Evolutionary conservation across 768 basidiomycete species (phyloP).

Genomic region (Panellus pusillus): DNA sequence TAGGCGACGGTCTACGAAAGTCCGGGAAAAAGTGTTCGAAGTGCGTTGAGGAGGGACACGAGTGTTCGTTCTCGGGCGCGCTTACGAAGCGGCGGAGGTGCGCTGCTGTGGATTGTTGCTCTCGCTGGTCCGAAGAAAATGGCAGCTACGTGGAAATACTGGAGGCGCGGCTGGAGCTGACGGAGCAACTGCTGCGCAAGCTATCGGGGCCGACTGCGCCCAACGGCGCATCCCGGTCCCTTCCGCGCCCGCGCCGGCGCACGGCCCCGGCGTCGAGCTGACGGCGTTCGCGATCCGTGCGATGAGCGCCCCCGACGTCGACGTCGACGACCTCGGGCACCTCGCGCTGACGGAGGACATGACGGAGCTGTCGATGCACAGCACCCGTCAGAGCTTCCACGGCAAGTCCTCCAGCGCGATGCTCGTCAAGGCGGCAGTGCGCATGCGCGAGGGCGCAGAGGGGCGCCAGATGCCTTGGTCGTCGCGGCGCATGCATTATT

Average conservation of each 20-base stretch:
- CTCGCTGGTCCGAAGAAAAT: too few relatives aligned
- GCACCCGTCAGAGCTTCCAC: constrained; percentile 1
- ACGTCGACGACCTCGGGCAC: not conserved
- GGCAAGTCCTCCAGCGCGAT: constrained; percentile 1
- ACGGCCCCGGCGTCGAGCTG: constrained; percentile 8
- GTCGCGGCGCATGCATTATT: constrained; percentile 1
- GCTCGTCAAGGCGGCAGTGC: constrained; percentile 3
- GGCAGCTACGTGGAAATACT: constrained; percentile 16
- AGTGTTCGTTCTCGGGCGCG: too few relatives aligned
- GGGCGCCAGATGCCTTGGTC: not conserved
- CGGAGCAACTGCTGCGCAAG: constrained; percentile 31
- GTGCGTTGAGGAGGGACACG: too few relatives aligned
- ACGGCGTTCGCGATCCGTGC: constrained; percentile 2
- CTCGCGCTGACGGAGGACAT: not conserved
- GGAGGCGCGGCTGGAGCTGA: constrained; percentile 41
- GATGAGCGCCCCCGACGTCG: not conserved
- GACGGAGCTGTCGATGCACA: not conserved
- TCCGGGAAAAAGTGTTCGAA: too few relatives aligned
- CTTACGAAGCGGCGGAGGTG: too few relatives aligned
- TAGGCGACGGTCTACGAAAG: too few relatives aligned
- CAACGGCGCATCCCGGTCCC: too few relatives aligned
- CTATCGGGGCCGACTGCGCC: too few relatives aligned
- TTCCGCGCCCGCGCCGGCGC: too few relatives aligned
- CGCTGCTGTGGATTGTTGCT: too few relatives aligned
- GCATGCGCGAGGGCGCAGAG: constrained; percentile 2